Percentiles rank a stretch among this genome's conserved stretches.
phyloP scores from a whole-genome alignment of 2,329 filamentous ascomycete genomes.

The Lachnellula arida region DNA sequence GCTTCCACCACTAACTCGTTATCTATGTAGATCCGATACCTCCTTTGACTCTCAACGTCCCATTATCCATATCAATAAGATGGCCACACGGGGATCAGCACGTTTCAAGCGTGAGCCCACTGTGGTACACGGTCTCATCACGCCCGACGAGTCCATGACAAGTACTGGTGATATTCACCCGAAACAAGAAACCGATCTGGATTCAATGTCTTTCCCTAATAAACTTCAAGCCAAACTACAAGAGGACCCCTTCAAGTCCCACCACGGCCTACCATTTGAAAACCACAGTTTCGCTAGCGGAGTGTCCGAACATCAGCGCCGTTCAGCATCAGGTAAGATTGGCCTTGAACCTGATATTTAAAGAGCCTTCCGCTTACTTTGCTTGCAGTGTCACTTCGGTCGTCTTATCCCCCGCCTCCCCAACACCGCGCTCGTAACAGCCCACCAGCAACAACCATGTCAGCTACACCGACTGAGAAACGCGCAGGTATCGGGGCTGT shows the following conservation, averaged over 20 bases:
- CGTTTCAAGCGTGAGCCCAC: conserved; percentile 15
- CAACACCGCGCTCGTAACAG: background rate
- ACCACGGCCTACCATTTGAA: conserved; percentile 4
- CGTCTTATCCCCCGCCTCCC: background rate
- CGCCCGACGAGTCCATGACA: conserved; percentile 12
- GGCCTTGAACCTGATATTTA: background rate
- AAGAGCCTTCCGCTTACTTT: background rate
- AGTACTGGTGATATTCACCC: conserved; percentile 6
- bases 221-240: conserved; percentile 3
- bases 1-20: background rate
- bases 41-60: background rate
- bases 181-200: conserved; percentile 9
- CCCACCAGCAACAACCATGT: conserved; percentile 12
- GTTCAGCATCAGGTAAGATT: conserved; percentile 11
- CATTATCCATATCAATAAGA: background rate
- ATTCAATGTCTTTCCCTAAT: conserved; percentile 5
- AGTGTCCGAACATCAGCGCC: background rate
- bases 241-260: background rate
- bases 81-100: background rate
- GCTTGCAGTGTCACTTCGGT: background rate
- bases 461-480: background rate
- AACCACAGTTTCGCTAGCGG: background rate
- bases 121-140: conserved; percentile 7
- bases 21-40: background rate
- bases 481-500: conserved; percentile 46